Conservation (phyloP, 2,329 filamentous ascomycete genomes). For the Aspergillus fructus region DNA sequence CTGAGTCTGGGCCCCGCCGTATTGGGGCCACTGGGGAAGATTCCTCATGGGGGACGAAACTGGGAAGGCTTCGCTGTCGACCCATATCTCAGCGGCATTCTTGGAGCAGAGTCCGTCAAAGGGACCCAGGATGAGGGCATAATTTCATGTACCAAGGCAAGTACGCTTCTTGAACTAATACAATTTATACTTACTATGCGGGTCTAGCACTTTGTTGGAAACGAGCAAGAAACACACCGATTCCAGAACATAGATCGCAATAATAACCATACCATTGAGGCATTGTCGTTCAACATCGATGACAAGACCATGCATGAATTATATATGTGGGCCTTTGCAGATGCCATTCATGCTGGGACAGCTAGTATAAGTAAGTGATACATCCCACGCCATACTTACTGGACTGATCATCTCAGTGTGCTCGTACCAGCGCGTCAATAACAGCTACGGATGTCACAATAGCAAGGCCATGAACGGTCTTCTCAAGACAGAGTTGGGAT, state of each 20-base stretch:
- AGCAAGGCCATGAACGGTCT: slow-evolving; percentile 72
- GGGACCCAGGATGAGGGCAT: slow-evolving; percentile 12
- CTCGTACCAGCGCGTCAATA: slow-evolving; percentile 65
- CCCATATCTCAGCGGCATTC: slow-evolving; percentile 41
- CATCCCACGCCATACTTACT: no score
- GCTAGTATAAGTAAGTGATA: slow-evolving; percentile 23
- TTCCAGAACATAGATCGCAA: not conserved
- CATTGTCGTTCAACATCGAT: slow-evolving; percentile 62
- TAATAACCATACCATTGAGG: not conserved
- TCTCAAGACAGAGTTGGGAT: slow-evolving; percentile 75
- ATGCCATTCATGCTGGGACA: slow-evolving; percentile 58
- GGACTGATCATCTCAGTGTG: slow-evolving; percentile 54
- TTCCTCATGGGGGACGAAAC: not conserved
- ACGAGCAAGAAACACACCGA: slow-evolving; percentile 56
- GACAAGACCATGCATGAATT: slow-evolving; percentile 65
- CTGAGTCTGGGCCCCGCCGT: not conserved
- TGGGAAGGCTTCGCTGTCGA: slow-evolving; percentile 40
- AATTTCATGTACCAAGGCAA: no score
- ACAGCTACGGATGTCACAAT: slow-evolving; percentile 77
- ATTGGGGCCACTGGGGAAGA: no score
- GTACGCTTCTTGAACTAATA: no score
- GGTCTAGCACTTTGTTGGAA: slow-evolving; percentile 57
- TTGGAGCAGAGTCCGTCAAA: slow-evolving; percentile 37
- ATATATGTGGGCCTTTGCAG: slow-evolving; percentile 67
- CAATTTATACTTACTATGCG: no score